phyloP scores from a whole-genome alignment of 345 rosid genomes.

The Eucalyptus urophylla region DNA sequence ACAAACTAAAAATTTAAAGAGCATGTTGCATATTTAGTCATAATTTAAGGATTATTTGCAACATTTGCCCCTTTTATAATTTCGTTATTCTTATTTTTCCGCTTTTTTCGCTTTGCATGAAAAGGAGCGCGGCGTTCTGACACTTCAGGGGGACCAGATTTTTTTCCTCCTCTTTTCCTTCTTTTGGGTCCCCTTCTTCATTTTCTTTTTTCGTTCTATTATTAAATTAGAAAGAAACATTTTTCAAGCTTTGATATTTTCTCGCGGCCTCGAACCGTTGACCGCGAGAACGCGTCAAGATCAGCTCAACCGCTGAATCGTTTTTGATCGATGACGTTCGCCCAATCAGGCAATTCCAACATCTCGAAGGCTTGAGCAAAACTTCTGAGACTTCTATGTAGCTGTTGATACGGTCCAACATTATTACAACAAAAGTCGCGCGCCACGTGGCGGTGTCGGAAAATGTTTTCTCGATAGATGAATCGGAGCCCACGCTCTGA shows the following conservation, averaged over 20 bases:
- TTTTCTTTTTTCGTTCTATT: neutral
- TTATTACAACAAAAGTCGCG: neutral
- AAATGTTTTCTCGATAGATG: neutral
- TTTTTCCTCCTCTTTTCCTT: neutral
- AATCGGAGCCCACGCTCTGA: neutral
- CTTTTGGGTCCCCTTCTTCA: neutral
- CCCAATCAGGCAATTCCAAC: neutral
- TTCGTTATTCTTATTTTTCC: neutral
- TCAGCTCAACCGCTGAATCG: neutral
- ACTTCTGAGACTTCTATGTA: neutral
- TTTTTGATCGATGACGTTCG: neutral
- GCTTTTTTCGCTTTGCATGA: neutral
- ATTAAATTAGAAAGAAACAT: neutral
- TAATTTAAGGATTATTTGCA: no score
- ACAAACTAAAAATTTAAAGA: no score
- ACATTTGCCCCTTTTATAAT: neutral
- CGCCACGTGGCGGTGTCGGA: neutral
- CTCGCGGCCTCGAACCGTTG: neutral
- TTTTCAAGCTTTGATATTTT: neutral
- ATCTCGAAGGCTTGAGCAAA: neutral
- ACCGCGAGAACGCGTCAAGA: neutral
- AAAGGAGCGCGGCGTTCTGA: neutral
- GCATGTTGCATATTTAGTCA: accelerated
- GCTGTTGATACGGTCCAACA: neutral
- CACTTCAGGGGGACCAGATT: neutral